Conservation (phyloP, 306 rosid genomes). For the Quercus bicolor region DNA sequence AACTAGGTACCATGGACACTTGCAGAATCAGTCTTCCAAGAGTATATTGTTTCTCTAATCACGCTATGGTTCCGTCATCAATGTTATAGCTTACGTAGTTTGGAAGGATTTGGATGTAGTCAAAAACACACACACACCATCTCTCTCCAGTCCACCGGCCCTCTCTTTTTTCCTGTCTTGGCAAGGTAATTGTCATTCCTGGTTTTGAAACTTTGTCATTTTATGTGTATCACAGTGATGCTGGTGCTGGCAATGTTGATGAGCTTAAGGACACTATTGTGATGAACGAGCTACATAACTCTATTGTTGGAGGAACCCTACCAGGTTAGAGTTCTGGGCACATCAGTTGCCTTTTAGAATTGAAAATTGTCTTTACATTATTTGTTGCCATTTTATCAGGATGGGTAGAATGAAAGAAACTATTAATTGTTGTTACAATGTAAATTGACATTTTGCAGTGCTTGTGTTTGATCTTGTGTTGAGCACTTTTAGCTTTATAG, state of each 20-base stretch:
- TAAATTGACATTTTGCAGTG: neutral
- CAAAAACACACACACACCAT: too few relatives aligned
- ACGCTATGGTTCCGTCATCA: too few relatives aligned
- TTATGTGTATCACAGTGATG: conserved; percentile 31
- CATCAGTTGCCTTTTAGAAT: conserved; percentile 17
- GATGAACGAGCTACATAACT: conserved; percentile 27
- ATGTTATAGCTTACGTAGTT: too few relatives aligned
- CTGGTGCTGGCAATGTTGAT: conserved; percentile 24
- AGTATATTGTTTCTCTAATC: too few relatives aligned
- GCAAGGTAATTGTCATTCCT: neutral
- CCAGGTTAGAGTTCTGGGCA: conserved; percentile 31
- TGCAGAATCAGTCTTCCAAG: too few relatives aligned
- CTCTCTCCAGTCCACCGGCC: neutral
- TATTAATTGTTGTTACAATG: neutral
- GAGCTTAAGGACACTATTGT: conserved; percentile 26
- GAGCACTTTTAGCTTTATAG: neutral
- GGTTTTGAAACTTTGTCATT: conserved; percentile 20
- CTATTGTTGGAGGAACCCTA: conserved; percentile 28
- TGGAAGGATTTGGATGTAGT: too few relatives aligned
- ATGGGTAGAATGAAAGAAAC: neutral
- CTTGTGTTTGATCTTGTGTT: neutral
- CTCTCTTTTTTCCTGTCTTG: neutral
- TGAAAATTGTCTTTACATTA: neutral
- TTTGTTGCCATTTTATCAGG: neutral
- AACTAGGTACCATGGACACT: too few relatives aligned